phyloP scores from a whole-genome alignment of 2,329 filamentous ascomycete genomes.

The Penicillium sp. region DNA sequence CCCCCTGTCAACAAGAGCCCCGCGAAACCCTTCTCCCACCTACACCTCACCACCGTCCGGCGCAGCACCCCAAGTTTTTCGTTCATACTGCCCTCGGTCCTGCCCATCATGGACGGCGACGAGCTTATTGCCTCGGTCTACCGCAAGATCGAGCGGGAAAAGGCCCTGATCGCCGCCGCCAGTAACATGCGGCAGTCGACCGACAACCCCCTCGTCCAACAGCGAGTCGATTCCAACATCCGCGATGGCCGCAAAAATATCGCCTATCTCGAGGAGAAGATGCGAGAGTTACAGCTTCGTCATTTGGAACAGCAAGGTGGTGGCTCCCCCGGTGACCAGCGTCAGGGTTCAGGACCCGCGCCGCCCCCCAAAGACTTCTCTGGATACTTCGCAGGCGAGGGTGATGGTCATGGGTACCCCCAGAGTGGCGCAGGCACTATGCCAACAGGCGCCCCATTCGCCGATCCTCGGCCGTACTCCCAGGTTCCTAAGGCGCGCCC shows the following conservation, averaged over 20 bases:
- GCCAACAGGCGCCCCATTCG: slow-evolving; percentile 78
- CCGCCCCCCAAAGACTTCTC: slow-evolving; percentile 74
- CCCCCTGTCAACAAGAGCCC: slow-evolving; percentile 29
- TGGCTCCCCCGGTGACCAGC: slow-evolving; percentile 47
- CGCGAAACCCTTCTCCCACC: slow-evolving; percentile 25
- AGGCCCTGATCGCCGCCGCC: slow-evolving; percentile 89
- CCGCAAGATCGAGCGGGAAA: slow-evolving; percentile 97
- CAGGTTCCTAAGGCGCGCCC: slow-evolving; percentile 72
- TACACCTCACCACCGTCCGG: slow-evolving; percentile 9
- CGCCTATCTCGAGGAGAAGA: slow-evolving; percentile 90
- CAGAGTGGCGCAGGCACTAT: slow-evolving; percentile 69
- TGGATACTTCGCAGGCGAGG: slow-evolving; percentile 56
- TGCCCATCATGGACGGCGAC: slow-evolving; percentile 58
- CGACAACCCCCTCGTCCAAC: slow-evolving; percentile 87
- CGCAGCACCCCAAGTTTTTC: background rate
- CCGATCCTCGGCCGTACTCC: slow-evolving; percentile 67
- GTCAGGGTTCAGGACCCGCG: slow-evolving; percentile 53
- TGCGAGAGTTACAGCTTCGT: slow-evolving; percentile 83
- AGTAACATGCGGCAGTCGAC: slow-evolving; percentile 95
- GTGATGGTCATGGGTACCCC: slow-evolving; percentile 53
- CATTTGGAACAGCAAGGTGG: slow-evolving; percentile 59
- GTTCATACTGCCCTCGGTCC: slow-evolving; percentile 11
- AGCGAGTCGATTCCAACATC: slow-evolving; percentile 89
- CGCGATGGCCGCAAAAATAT: slow-evolving; percentile 91
- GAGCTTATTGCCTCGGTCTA: slow-evolving; percentile 75